Base-by-base conservation (phyloP, 2,329 filamentous ascomycete species). In the Aureobasidium sp. region DNA sequence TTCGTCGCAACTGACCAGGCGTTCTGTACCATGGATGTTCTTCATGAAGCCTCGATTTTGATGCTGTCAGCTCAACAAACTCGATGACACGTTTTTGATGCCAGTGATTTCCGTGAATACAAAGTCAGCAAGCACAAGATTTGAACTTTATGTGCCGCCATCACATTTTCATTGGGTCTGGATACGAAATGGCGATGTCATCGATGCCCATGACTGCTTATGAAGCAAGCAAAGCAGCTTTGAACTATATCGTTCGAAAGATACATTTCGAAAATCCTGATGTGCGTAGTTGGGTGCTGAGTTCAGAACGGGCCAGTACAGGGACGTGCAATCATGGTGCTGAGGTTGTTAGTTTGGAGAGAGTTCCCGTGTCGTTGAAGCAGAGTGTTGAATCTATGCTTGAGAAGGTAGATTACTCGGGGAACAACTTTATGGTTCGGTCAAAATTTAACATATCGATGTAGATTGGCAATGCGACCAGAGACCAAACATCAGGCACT, bases 181-280 rank as follows among this genome's bases (percentile, higher is more conserved):
- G 20, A 53, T 9, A 39, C 34, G n/a, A 29, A 20, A 55, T 55
- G 51, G 51, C 24, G 10, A 55, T 44, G n/a, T 24, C 13, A 1
- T 62, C 62, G n/a, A 56, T 75, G 1, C 71, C 74, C 0, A 71
- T 68, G 15, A 71, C 74, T 0, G 72, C 73, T 0, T 82, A 84
- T 63, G 80, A 76, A 0, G 67, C 76, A 1, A 74, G 73, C 57
- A 83, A 83, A 67, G 69, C 73, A 1, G 71, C 67, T 66, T 66
- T 73, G 37, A 76, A 78, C 62, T 77, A 66, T 57, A 67, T 76
- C 55, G 68, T 71, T 5, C 65, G 69, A 27, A 76, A 75, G 61
- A 64, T 76, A 9, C 69, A 76, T 67, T 70, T 73, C 48, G 76
- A 78, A 63, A 66, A 74, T 36, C 43, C 59, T 24, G 17, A 2